phyloP scores from a whole-genome alignment of 768 basidiomycete species.

The Naganishia vaughanmartiniae region DNA sequence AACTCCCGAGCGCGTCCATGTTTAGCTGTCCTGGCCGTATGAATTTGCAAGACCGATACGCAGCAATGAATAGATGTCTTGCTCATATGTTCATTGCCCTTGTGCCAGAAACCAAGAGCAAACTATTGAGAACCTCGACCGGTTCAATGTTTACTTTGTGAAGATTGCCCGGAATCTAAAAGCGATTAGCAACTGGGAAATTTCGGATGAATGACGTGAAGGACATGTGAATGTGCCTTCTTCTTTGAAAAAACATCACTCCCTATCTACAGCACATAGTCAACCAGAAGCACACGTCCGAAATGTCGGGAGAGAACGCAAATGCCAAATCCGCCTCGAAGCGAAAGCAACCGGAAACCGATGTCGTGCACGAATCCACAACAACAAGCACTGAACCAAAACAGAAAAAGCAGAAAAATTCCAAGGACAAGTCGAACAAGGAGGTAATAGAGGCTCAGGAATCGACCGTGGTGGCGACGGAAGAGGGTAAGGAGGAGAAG shows the following conservation, averaged over 20 bases:
- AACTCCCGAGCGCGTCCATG: constrained; percentile 12
- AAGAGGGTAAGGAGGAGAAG: constrained; percentile 22
- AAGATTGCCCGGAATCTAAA: background rate
- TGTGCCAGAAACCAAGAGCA: background rate
- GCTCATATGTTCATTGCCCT: background rate
- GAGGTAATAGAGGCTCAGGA: background rate
- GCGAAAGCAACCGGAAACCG: constrained; percentile 20
- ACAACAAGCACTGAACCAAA: constrained; percentile 6
- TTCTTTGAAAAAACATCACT: background rate
- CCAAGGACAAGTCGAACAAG: constrained; percentile 6
- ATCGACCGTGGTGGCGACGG: background rate
- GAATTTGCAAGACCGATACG: too few relatives aligned
- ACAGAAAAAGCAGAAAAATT: constrained; percentile 11
- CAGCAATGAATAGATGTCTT: background rate
- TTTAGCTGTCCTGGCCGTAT: too few relatives aligned
- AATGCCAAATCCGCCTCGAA: background rate
- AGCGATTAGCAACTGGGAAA: background rate
- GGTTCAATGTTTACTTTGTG: constrained; percentile 10
- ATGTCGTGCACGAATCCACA: background rate
- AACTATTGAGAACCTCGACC: background rate
- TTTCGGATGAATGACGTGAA: background rate
- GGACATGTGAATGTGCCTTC: background rate
- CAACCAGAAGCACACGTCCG: background rate
- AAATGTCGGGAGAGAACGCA: background rate
- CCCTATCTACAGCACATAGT: background rate